Base-by-base conservation (phyloP, 78 protist genomes). In the Dictyostelium citrinum region DNA sequence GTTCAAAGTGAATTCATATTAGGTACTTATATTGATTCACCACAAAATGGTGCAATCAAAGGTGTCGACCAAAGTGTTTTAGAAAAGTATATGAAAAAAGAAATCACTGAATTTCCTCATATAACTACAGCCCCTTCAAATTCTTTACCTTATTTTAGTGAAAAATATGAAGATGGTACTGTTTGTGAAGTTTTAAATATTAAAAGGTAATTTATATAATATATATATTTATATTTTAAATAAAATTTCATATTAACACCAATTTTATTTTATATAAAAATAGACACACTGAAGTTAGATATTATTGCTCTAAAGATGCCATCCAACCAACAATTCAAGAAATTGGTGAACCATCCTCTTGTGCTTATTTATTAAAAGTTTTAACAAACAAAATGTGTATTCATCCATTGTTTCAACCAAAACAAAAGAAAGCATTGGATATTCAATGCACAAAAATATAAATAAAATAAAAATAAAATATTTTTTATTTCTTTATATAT, bases 371-470 rank as follows among this genome's bases (percentile, higher is more conserved):
- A 24, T n/a, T 88, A 17, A 76, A 78, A 22, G 20, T 88, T 20
- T 78, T 77, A 31, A 78, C 93, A 22, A 46, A 33, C 39, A 58
- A 16, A 24, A 61, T 88, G 76, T 88, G 93, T 68, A 76, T 55
- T 22, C 93, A 88, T 46, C 85, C 93, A 67, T n/a, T 88, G 37
- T 88, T 88, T 17, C 68, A 46, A 49, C 93, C 93, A 39, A 88
- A 78, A 68, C 70, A 67, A 27, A 84, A 88, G 46, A 64, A n/a
- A 35, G 35, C 67, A 27, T 5, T 64, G 6, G 84, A 86, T 64
- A 86, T 86, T 43, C 22, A 76, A 39, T 86, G 92, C 33, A 41
- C 70, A 5, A 24, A 24, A 51, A 29, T 49, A 78, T n/a, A 75
- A 74, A 22, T n/a, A 17, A 39, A 71, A 8, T 39, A 39, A 39